Conservation (phyloP, 2,329 filamentous ascomycete species). For the Cladosporium sphaerospermum region DNA sequence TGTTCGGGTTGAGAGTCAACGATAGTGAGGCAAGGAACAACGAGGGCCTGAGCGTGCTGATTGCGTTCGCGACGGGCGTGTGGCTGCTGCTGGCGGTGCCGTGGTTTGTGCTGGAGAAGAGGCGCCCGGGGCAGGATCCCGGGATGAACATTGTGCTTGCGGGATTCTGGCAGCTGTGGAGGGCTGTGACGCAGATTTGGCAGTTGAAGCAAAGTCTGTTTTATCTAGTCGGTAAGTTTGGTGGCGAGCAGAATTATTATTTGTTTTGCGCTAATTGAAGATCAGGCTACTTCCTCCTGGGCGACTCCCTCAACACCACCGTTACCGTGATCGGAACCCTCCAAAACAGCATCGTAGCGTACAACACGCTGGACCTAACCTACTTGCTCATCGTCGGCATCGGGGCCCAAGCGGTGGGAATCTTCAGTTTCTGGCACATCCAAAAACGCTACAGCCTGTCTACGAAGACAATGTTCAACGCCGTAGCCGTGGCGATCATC, state of each 20-base stretch:
- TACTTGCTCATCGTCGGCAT: slow-evolving; percentile 64
- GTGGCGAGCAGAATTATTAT: background rate
- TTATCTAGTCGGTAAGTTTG: slow-evolving; percentile 51
- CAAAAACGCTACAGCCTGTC: slow-evolving; percentile 54
- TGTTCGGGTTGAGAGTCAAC: slow-evolving; percentile 56
- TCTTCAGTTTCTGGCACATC: slow-evolving; percentile 52
- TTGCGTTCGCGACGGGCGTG: slow-evolving; percentile 58
- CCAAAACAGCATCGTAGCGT: slow-evolving; percentile 59
- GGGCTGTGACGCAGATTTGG: slow-evolving; percentile 56
- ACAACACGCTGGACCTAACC: slow-evolving; percentile 58
- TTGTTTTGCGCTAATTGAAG: background rate
- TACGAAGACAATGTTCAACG: slow-evolving; percentile 65
- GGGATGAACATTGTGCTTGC: slow-evolving; percentile 50
- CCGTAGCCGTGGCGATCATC: slow-evolving; percentile 55
- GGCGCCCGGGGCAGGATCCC: slow-evolving; percentile 52
- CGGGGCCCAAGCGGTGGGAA: slow-evolving; percentile 56
- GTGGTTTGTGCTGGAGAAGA: slow-evolving; percentile 62
- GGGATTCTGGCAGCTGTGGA: slow-evolving; percentile 56
- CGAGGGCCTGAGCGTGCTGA: slow-evolving; percentile 58
- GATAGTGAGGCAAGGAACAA: slow-evolving; percentile 56
- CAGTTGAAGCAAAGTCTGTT: slow-evolving; percentile 59
- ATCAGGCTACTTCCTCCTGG: slow-evolving; percentile 57
- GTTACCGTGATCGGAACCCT: slow-evolving; percentile 61
- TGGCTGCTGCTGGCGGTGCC: slow-evolving; percentile 60
- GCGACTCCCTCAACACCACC: slow-evolving; percentile 65